Evolutionary conservation across 1,284 basidiomycete species (phyloP).

Genomic region (Heterobasidion annosum): DNA sequence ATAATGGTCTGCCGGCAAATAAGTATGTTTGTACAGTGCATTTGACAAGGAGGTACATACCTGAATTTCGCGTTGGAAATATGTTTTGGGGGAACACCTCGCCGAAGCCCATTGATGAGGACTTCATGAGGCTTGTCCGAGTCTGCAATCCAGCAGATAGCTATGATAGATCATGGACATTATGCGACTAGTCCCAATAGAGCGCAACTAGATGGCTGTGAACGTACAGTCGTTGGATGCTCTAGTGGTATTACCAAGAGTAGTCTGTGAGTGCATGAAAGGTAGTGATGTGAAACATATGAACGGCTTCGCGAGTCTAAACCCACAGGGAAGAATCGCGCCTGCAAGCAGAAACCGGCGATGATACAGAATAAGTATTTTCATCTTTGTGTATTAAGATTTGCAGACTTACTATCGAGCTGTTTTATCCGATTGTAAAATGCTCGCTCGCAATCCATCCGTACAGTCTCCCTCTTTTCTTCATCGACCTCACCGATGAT

Average conservation of each 20-base stretch:
- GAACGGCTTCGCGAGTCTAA: constrained; percentile 34
- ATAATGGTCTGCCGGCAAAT: constrained; percentile 15
- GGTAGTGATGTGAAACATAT: constrained; percentile 48
- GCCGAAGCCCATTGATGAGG: constrained; percentile 67
- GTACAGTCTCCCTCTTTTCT: constrained; percentile 29
- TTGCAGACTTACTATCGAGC: constrained; percentile 23
- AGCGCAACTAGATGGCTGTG: neutral
- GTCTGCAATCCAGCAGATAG: constrained; percentile 63
- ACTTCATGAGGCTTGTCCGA: constrained; percentile 38
- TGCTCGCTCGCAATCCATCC: constrained; percentile 52
- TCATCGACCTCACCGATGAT: constrained; percentile 63
- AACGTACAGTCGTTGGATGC: constrained; percentile 60
- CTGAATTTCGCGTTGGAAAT: constrained; percentile 50
- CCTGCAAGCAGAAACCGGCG: constrained; percentile 14
- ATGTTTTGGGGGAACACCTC: constrained; percentile 67
- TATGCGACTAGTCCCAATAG: neutral
- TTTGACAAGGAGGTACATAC: constrained; percentile 22
- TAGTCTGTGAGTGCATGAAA: constrained; percentile 52
- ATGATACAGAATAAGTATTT: neutral
- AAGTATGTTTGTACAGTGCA: neutral
- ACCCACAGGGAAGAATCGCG: constrained; percentile 30
- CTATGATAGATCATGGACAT: constrained; percentile 22
- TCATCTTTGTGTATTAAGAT: neutral
- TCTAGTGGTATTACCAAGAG: constrained; percentile 21
- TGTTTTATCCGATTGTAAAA: constrained; percentile 38